A percentile compares a stretch with the other conserved stretches of the same genome.
Evolutionary conservation across 495 filamentous ascomycete species (phyloP).

Genomic region (Daldinia vernicosa): DNA sequence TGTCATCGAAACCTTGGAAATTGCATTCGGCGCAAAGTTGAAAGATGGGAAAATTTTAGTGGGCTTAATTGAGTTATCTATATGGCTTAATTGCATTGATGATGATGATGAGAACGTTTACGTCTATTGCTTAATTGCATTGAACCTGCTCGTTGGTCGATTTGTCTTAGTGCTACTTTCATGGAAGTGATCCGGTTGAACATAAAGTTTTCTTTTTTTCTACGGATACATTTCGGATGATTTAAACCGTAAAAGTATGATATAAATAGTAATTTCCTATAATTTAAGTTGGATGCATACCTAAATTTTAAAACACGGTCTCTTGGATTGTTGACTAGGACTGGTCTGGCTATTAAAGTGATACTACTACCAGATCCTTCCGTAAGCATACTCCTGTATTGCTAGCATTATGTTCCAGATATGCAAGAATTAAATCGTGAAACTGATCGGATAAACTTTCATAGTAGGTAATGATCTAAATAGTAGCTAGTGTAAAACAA

Average conservation of each 20-base stretch:
- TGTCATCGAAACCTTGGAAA: too few species aligned
- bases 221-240: too few species aligned
- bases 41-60: conserved; percentile 29
- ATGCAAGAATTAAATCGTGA: not conserved
- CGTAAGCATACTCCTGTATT: too few species aligned
- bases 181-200: not conserved
- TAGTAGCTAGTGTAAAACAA: not conserved
- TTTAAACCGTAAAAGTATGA: too few species aligned
- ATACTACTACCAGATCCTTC: too few species aligned
- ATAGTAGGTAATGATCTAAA: too few species aligned
- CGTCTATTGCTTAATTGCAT: conserved; percentile 20
- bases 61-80: conserved; percentile 12
- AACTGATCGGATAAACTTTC: not conserved
- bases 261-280: too few species aligned
- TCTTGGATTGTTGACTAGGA: too few species aligned
- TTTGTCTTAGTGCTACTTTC: not conserved
- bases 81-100: conserved; percentile 14
- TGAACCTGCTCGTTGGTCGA: not conserved
- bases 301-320: too few species aligned
- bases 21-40: conserved; percentile 9
- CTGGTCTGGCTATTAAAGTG: too few species aligned
- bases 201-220: not conserved
- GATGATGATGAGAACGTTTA: too few species aligned
- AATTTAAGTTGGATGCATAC: too few species aligned
- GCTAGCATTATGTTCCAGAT: not conserved